phyloP scores from a whole-genome alignment of 2,329 filamentous ascomycete species.

The Colletotrichum lindemuthianum region DNA sequence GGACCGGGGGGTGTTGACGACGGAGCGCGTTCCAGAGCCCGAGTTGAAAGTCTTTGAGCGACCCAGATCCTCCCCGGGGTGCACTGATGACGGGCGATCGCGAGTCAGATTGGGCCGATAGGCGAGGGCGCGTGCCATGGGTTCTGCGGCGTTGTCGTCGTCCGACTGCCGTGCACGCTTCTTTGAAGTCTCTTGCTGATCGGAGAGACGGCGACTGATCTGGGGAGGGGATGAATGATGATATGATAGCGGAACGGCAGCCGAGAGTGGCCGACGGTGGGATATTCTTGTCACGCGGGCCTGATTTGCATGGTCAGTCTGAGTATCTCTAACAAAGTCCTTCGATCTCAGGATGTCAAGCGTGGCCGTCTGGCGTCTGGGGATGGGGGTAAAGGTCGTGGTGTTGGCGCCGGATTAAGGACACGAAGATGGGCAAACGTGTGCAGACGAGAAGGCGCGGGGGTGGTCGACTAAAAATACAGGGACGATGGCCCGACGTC shows the following conservation, averaged over 20 bases:
- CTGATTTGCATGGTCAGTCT: constrained; percentile 48
- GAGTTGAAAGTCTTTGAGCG: constrained; percentile 45
- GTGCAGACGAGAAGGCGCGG: constrained; percentile 3
- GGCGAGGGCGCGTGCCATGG: constrained; percentile 53
- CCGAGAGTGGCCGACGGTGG: constrained; percentile 64
- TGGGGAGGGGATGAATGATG: constrained; percentile 62
- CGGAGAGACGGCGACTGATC: constrained; percentile 64
- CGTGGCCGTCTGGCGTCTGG: background rate
- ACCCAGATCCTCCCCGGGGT: constrained; percentile 49
- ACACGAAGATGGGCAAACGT: constrained; percentile 13
- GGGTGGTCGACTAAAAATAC: constrained; percentile 29
- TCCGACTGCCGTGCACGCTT: constrained; percentile 49
- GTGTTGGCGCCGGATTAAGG: constrained; percentile 15
- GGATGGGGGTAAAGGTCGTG: constrained; percentile 32
- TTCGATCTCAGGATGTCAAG: constrained; percentile 15
- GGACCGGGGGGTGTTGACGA: constrained; percentile 61
- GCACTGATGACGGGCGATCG: constrained; percentile 54
- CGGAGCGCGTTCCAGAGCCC: constrained; percentile 43
- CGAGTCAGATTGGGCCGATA: constrained; percentile 52
- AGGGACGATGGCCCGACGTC: constrained; percentile 13
- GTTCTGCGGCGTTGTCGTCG: constrained; percentile 55
- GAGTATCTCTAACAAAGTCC: constrained; percentile 22
- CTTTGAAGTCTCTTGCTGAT: constrained; percentile 60
- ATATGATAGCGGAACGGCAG: constrained; percentile 57
- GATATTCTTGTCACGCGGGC: constrained; percentile 58